These are phyloP conservation scores for Pisolithus orientalis DNA, from an alignment of 768 basidiomycete species.

Conservation along the genomic window DNA sequence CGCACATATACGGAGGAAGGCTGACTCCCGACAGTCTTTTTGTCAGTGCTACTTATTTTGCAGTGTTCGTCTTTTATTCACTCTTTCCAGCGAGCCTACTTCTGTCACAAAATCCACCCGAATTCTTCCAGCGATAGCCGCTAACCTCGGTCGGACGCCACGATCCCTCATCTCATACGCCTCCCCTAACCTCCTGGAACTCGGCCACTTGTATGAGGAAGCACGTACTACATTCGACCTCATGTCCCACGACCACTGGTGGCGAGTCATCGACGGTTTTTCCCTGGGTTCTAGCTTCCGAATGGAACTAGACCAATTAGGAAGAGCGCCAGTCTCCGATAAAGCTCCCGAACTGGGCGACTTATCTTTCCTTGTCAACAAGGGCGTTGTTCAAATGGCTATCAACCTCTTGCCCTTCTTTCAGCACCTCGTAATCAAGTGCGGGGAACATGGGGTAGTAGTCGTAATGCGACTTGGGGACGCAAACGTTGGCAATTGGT, in stretches of 20 bases:
- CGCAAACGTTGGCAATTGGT: conserved; percentile 44
- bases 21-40: conserved; percentile 51
- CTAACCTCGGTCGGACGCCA: conserved; percentile 27
- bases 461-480: conserved; percentile 51
- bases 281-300: conserved; percentile 64
- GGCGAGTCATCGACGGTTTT: conserved; percentile 58
- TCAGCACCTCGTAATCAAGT: conserved; percentile 79
- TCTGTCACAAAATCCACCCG: conserved; percentile 73
- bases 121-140: conserved; percentile 58
- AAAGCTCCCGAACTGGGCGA: conserved; percentile 34
- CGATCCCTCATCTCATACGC: conserved; percentile 57
- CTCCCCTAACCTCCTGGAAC: conserved; percentile 84
- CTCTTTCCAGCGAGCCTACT: conserved; percentile 75
- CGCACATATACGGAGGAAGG: neutral
- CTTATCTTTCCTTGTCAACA: conserved; percentile 56
- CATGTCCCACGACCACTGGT: conserved; percentile 54
- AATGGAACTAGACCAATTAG: conserved; percentile 55
- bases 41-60: conserved; percentile 39
- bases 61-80: conserved; percentile 3
- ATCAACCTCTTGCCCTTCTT: conserved; percentile 81
- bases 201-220: conserved; percentile 51
- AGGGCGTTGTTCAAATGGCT: conserved; percentile 76
- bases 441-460: conserved; percentile 64
- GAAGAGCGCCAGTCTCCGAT: conserved; percentile 39
- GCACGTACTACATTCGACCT: conserved; percentile 43